Base-by-base conservation (phyloP, 352 stramenopile genomes). In the Thalassiosira pacifica region DNA sequence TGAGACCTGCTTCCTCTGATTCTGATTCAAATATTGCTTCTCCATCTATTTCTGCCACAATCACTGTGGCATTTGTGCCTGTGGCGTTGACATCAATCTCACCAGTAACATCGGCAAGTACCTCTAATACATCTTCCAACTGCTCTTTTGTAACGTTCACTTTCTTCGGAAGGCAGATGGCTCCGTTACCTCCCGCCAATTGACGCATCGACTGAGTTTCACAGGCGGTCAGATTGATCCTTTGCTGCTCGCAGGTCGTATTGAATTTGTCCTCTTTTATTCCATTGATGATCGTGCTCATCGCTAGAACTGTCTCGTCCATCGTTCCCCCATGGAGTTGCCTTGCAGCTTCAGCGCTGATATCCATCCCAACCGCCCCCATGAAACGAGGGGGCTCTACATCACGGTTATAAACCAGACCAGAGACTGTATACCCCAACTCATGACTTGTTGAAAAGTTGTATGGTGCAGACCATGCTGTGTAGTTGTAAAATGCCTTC, bases 341-440 rank as follows among this genome's bases (percentile, higher is more conserved):
- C 26, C 52, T 29, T 32, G 71, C 79, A 34, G 65, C 79, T 61
- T 78, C 75, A 22, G 68, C 37, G 9, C 60, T 57, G 59, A 89
- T 70, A 72, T 91, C 85, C 37, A 88, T 84, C 1, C 81, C 79
- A 13, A 87, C 85, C 10, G 75, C 85, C n/a, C 84, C 84, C 64
- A 89, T 66, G 55, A 89, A 89, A 10, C 61, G 53, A 40, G 76
- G 72, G 24, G 85, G 80, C 45, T 82, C 26, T 22, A 88, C 76
- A 22, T 67, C 37, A 45, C 81, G 45, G 68, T 90, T 74, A 48
- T 87, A 90, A 19, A 90, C 76, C 26, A 82, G 68, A 1, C 61
- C 73, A 31, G 71, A 84, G 16, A 89, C 78, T 16, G 83, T 89
- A 52, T 85, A 87, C 32, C 83, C 83, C n/a, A 76, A 27, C 40